These are phyloP conservation scores for Puccinia coronata DNA, from an alignment of 1,284 basidiomycete genomes.

Conservation along the genomic window DNA sequence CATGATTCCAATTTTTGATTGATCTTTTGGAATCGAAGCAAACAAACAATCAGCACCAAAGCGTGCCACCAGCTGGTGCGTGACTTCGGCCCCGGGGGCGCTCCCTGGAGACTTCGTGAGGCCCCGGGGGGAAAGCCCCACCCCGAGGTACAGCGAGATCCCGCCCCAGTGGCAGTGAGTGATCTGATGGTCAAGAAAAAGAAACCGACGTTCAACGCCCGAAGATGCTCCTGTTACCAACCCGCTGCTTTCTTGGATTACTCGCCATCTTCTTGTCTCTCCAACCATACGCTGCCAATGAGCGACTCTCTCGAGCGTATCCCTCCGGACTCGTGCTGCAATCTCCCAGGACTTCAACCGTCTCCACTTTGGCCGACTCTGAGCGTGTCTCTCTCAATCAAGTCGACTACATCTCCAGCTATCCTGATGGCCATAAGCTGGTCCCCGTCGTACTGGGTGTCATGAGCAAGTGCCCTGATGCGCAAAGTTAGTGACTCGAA, in stretches of 20 bases:
- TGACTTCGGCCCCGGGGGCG: no score
- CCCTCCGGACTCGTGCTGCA: background rate
- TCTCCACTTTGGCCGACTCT: conserved; percentile 19
- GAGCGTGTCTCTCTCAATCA: conserved; percentile 20
- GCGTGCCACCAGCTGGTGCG: no score
- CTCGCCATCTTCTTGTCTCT: background rate
- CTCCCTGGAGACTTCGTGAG: no score
- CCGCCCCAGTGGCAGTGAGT: no score
- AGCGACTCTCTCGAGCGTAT: background rate
- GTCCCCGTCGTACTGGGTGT: conserved; percentile 52
- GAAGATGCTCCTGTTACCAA: background rate
- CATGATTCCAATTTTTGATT: no score
- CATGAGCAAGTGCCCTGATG: conserved; percentile 52
- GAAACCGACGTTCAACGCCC: no score
- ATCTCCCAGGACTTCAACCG: background rate
- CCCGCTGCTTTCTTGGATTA: background rate
- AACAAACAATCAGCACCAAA: no score
- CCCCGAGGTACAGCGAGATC: no score
- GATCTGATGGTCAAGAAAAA: no score
- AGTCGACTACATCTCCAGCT: background rate
- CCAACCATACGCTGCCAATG: background rate
- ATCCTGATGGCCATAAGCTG: conserved; percentile 34
- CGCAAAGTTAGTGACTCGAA: conserved; percentile 28
- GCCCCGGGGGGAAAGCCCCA: no score
- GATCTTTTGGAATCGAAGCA: no score